phyloP scores from a whole-genome alignment of 169 alveolate species.

The Ichthyophthirius multifiliis region DNA sequence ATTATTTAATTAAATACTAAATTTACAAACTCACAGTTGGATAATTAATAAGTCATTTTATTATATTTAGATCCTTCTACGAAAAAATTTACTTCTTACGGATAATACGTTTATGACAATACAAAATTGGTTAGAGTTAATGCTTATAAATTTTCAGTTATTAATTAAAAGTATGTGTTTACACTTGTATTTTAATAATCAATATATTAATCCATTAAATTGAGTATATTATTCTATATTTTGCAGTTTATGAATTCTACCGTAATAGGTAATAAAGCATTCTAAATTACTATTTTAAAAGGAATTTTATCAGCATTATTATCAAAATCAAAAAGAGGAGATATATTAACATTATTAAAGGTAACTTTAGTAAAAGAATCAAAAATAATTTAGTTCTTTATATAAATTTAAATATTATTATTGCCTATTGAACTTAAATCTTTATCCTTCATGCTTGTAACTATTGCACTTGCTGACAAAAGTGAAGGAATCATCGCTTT shows the following conservation, averaged over 20 bases:
- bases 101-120: not conserved
- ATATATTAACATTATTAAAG: not conserved
- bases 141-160: not conserved
- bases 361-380: not conserved
- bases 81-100: not conserved
- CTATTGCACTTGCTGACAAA: not conserved
- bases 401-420: not conserved
- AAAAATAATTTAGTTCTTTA: not conserved
- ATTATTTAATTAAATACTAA: not conserved
- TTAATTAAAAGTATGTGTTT: not conserved
- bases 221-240: not conserved
- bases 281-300: not conserved
- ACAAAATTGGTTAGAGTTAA: not conserved
- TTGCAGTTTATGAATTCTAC: not conserved
- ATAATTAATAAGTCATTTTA: not conserved
- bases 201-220: not conserved
- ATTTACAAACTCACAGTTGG: not conserved
- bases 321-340: not conserved
- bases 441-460: not conserved
- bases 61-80: not conserved
- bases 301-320: not conserved
- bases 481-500: not conserved
- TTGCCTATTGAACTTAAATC: not conserved
- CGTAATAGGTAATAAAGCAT: not conserved
- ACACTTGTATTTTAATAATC: not conserved